Conservation (phyloP, 2,329 filamentous ascomycete genomes). For the Grosmannia serpens region DNA sequence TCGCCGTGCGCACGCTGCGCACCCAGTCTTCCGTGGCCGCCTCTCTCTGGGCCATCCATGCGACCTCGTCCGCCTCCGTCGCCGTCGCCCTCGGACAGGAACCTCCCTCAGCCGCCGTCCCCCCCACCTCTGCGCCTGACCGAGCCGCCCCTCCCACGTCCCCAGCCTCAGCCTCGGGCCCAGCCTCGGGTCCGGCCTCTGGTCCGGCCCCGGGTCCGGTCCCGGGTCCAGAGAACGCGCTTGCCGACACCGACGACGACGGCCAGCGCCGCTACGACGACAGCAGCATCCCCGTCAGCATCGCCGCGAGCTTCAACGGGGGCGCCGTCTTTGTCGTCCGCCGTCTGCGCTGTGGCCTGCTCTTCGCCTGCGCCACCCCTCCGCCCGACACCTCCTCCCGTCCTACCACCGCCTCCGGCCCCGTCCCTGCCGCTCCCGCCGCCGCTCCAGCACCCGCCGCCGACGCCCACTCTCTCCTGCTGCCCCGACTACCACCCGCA, state of each 20-base stretch:
- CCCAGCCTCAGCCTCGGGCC: neutral
- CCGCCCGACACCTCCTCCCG: conserved; percentile 13
- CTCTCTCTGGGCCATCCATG: conserved; percentile 48
- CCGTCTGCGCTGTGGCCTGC: conserved; percentile 43
- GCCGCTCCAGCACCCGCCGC: neutral
- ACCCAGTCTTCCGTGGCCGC: conserved; percentile 54
- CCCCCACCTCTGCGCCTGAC: neutral
- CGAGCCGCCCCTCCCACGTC: neutral
- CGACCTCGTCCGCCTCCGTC: conserved; percentile 26
- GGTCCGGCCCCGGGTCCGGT: too few species aligned
- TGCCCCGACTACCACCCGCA: neutral
- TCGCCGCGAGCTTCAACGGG: conserved; percentile 44
- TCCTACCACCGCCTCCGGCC: neutral
- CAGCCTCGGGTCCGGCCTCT: too few species aligned
- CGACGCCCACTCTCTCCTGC: neutral
- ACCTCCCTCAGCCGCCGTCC: conserved; percentile 12
- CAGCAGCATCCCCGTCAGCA: conserved; percentile 15
- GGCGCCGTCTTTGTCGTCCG: conserved; percentile 47
- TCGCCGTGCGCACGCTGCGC: conserved; percentile 45
- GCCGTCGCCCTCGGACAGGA: conserved; percentile 15
- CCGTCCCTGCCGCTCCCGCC: neutral
- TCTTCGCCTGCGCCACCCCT: conserved; percentile 50
- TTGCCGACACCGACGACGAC: conserved; percentile 15
- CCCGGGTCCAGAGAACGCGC: neutral
- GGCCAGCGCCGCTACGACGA: conserved; percentile 11